A percentile compares a stretch with the other conserved stretches of the same genome.
phyloP scores from a whole-genome alignment of 2,329 filamentous ascomycete genomes.

The Botrytis galanthina region DNA sequence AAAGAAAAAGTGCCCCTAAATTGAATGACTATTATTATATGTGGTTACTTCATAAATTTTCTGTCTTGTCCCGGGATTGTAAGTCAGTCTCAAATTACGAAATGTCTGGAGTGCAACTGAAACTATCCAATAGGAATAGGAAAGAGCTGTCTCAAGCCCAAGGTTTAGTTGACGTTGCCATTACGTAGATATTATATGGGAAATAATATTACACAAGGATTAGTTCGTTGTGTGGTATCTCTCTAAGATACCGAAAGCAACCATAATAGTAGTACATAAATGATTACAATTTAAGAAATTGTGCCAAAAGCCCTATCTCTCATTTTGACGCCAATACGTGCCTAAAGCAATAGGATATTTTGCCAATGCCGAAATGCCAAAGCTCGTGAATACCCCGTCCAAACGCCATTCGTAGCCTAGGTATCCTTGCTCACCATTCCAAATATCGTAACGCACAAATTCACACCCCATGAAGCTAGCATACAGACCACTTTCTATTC shows the following conservation, averaged over 20 bases:
- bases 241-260: not conserved
- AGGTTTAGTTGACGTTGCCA: not conserved
- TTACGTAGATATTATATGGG: not conserved
- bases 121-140: too few species aligned
- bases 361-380: conserved; percentile 1
- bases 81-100: too few species aligned
- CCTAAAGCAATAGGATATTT: conserved; percentile 10
- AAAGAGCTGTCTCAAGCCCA: too few species aligned
- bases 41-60: too few species aligned
- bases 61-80: too few species aligned
- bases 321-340: conserved; percentile 10
- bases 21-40: too few species aligned
- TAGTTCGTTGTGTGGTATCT: conserved; percentile 8
- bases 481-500: conserved; percentile 7
- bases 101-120: too few species aligned
- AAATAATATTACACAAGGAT: not conserved
- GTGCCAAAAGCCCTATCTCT: not conserved
- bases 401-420: conserved; percentile 17
- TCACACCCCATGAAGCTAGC: not conserved
- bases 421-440: conserved; percentile 8
- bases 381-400: conserved; percentile 1
- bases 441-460: conserved; percentile 6
- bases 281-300: conserved; percentile 16
- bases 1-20: too few species aligned
- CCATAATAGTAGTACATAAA: conserved; percentile 13